phyloP scores from a whole-genome alignment of 305 asterid genomes.

The Caryopteris hybrid region DNA sequence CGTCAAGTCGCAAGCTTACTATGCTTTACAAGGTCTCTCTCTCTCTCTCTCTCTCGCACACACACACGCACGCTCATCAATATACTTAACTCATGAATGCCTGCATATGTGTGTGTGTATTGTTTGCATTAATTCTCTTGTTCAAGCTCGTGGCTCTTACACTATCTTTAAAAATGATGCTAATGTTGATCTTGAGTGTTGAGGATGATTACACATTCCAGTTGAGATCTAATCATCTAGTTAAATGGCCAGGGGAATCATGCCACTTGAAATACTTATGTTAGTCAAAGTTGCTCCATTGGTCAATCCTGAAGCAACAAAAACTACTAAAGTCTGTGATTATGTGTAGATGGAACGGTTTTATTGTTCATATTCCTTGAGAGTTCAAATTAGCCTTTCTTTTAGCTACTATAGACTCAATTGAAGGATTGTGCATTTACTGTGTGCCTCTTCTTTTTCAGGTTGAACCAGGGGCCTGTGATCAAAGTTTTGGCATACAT shows the following conservation, averaged over 20 bases:
- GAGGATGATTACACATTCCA: background rate
- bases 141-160: background rate
- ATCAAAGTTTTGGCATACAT: constrained; percentile 98
- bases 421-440: background rate
- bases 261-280: background rate
- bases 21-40: constrained; percentile 88
- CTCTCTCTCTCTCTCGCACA: constrained; percentile 22
- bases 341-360: background rate
- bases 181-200: constrained; percentile 3
- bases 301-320: background rate
- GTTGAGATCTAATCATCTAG: background rate
- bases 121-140: background rate
- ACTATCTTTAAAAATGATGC: background rate
- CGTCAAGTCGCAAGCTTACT: constrained; percentile 82
- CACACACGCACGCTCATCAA: too few relatives aligned
- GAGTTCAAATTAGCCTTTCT: background rate
- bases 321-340: background rate
- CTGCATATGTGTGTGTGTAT: background rate
- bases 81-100: too few relatives aligned
- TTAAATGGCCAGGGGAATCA: background rate
- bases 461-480: constrained; percentile 98
- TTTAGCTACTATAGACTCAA: background rate
- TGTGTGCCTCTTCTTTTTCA: constrained; percentile 24
- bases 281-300: background rate
- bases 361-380: background rate